Percentiles rank a stretch among this genome's conserved stretches.
Conservation (phyloP, 2,329 filamentous ascomycete species). For the Diaporthe sp. region DNA sequence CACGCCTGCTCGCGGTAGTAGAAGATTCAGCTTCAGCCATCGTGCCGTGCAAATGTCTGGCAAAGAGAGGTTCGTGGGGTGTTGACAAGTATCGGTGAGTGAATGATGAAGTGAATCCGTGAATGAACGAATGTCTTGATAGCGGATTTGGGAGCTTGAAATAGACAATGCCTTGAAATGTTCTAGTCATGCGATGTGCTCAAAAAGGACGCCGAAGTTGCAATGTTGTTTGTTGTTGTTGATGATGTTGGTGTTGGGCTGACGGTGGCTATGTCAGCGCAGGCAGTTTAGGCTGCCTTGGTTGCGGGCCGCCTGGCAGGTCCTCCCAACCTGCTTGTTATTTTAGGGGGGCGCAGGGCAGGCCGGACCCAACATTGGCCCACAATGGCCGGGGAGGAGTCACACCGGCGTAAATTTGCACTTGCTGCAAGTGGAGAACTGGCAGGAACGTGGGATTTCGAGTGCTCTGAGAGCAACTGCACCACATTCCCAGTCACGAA, state of each 20-base stretch:
- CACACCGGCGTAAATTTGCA: not conserved
- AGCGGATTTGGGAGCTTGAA: not conserved
- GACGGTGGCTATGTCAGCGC: not conserved
- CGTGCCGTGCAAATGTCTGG: not conserved
- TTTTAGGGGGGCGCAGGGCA: conserved; percentile 3
- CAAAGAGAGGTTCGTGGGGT: not conserved
- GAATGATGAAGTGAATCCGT: not conserved
- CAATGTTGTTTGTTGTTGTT: not conserved
- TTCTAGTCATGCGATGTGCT: not conserved
- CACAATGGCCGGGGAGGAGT: conserved; percentile 3
- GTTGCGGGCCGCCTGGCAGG: not conserved
- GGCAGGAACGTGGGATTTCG: not conserved
- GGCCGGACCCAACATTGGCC: not conserved
- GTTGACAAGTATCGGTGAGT: not conserved
- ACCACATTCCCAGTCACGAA: too few species aligned
- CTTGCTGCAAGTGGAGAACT: not conserved
- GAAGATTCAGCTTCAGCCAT: not conserved
- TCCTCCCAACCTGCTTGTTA: not conserved
- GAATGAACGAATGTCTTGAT: not conserved
- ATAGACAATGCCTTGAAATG: not conserved
- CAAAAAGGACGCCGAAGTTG: conserved; percentile 1
- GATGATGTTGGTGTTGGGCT: not conserved
- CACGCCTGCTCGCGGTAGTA: not conserved
- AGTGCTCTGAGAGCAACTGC: not conserved
- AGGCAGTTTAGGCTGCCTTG: not conserved